Base-by-base conservation (phyloP, 331 rosid genomes). In the Malus hybrid region DNA sequence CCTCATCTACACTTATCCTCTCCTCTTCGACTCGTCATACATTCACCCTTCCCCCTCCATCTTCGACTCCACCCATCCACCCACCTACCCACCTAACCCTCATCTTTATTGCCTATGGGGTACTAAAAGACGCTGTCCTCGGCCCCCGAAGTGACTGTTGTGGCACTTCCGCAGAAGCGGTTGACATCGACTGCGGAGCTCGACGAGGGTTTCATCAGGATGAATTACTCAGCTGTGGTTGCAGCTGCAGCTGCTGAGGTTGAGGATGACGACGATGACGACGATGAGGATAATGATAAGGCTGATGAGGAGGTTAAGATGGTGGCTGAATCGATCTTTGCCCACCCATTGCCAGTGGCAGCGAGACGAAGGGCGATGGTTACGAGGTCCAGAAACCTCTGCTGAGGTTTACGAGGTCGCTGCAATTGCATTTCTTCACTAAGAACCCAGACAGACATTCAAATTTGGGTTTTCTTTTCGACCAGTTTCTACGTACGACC, bases 231-330 rank as follows among this genome's bases (percentile, higher is more conserved):
- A 1, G 97, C 96, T 2, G 60, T 91, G 76, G 98, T 97, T 0
- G 98, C 98, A 0, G 98, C 98, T 0, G 98, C 97, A 0, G 96
- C 96, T 0, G 97, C 98, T 0, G 97, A 86, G 1, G 95, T 85
- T 74, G 90, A 76, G 8, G 93, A 85, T 34, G 91, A 83, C 11
- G 90, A 88, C 0, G 93, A 85, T 34, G 91, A 83, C 11, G 90
- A 88, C 0, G 86, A 84, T 0, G 87, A 54, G 1, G 88, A 78
- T 2, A 85, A 46, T 11, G 86, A 80, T 31, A 87, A 79, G 67
- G 84, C 83, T 60, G 88, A 69, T 20, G 85, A 87, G 44, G 93
- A 83, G 29, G 86, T 78, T 15, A 88, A 83, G 77, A 89, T 84
- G 77, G 93, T 77, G 72, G 33, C 33, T 6, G 33, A 31, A 31